Conservation (phyloP, 2,329 filamentous ascomycete genomes). For the Huntiella decipiens region DNA sequence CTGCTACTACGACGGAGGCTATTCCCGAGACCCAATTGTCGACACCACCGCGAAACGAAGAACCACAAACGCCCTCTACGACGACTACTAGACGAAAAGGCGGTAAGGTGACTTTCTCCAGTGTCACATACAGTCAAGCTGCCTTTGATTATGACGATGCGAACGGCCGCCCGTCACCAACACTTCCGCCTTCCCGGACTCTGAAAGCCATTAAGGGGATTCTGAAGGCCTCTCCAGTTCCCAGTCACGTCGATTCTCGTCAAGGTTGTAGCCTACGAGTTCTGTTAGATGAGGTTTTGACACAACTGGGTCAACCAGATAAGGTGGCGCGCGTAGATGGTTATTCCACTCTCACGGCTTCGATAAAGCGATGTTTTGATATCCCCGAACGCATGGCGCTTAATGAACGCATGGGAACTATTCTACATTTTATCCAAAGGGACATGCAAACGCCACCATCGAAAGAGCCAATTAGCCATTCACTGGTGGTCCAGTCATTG, state of each 20-base stretch:
- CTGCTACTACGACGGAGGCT: neutral
- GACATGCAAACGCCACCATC: conserved; percentile 49
- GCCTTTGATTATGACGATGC: conserved; percentile 27
- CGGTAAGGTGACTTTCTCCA: conserved; percentile 40
- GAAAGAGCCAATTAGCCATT: conserved; percentile 40
- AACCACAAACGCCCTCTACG: conserved; percentile 22
- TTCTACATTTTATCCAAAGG: conserved; percentile 67
- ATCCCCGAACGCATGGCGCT: conserved; percentile 57
- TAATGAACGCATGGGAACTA: conserved; percentile 53
- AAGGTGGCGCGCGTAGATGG: conserved; percentile 61
- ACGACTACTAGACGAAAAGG: conserved; percentile 25
- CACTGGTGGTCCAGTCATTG: conserved; percentile 58
- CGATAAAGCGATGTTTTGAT: conserved; percentile 64
- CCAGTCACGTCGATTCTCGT: conserved; percentile 24
- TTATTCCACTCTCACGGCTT: conserved; percentile 60
- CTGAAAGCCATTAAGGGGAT: conserved; percentile 38
- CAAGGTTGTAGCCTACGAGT: conserved; percentile 30
- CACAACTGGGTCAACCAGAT: conserved; percentile 60
- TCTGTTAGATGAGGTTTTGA: conserved; percentile 71
- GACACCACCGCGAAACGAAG: conserved; percentile 33
- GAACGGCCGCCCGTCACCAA: conserved; percentile 13
- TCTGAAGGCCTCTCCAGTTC: conserved; percentile 48
- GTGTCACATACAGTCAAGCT: conserved; percentile 36
- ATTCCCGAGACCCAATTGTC: conserved; percentile 18
- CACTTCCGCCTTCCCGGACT: conserved; percentile 8